Evolutionary conservation across 2,329 filamentous ascomycete genomes (phyloP), one percentile per base, ranked within the genome.

Genomic region (Cadophora malorum): DNA sequence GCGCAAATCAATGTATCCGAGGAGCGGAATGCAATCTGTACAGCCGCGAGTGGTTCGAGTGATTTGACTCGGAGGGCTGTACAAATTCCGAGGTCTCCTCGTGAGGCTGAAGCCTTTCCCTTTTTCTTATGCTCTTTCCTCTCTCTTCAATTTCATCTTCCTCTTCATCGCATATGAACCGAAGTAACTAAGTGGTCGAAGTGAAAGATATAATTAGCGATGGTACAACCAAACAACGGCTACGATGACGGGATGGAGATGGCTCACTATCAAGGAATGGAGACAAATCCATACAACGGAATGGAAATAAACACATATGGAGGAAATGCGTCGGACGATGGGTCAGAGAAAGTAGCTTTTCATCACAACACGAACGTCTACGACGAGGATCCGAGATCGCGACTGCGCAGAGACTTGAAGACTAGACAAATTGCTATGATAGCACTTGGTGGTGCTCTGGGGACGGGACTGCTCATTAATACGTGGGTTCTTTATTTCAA

Each of bases 391-490:
- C 63, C 68, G 6, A 56, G 66, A 31, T 74, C 75, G 9, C 63
- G 68, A 49, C 79, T 87, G 58, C 83, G 85, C 70, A 83, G 85
- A 72, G 84, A 83, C 55, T 79, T 87, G 25, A 82, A 83, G 70
- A 83, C 84, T 45, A 79, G 85, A 60, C 85, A 87, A 69, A 84
- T 87, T 66, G 83, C 84, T 74, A 88, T 88, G 86, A 88, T 88
- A 79, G 91, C 91, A 72, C 91, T 93, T 68, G 91, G 90, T 75
- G 91, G 91, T 78, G 90, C 91, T 49, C 69, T 77, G 23, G 75
- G 74, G 4, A 75, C 75, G 7, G 91, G 91, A 78, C 82, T 93
- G 65, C 91, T 93, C 72, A 90, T 93, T 74, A 90, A 90, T 70
- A 89, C 86, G 73, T 74, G 63, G 47, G 70, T 38, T 69, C 10